phyloP scores from a whole-genome alignment of 208 protist species.

The Wallacemonas rigidus region DNA sequence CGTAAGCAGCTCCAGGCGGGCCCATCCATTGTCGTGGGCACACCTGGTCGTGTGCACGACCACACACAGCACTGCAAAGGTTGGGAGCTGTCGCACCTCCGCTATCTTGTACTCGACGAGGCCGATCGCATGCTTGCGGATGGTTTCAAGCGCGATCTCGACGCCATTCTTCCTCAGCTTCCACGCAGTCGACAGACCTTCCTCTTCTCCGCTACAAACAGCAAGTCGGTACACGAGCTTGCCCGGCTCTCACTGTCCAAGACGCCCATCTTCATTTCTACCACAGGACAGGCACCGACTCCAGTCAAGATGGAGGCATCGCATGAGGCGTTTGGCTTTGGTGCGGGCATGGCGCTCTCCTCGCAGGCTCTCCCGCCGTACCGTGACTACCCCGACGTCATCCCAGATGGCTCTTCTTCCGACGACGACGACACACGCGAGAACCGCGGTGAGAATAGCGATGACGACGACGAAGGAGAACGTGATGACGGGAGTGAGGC shows the following conservation, averaged over 20 bases:
- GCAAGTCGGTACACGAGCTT: slow-evolving; percentile 87
- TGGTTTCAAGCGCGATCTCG: slow-evolving; percentile 98
- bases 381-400: slow-evolving; percentile 35
- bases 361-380: slow-evolving; percentile 48
- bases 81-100: slow-evolving; percentile 92
- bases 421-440: slow-evolving; percentile 27
- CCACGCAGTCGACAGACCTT: slow-evolving; percentile 96
- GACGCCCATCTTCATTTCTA: slow-evolving; percentile 93
- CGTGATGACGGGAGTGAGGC: slow-evolving; percentile 14
- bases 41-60: slow-evolving; percentile 87
- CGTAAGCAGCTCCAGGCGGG: slow-evolving; percentile 57
- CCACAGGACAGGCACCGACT: slow-evolving; percentile 49
- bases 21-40: slow-evolving; percentile 81
- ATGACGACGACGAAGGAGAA: slow-evolving; percentile 15
- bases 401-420: neutral
- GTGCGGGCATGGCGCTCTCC: slow-evolving; percentile 14
- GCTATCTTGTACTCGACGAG: slow-evolving; percentile 98
- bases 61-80: slow-evolving; percentile 78
- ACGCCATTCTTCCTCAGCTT: slow-evolving; percentile 84
- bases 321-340: slow-evolving; percentile 1
- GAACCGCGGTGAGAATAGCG: neutral
- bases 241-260: slow-evolving; percentile 91
- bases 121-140: slow-evolving; percentile 99
- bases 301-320: neutral
- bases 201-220: slow-evolving; percentile 98